phyloP scores from a whole-genome alignment of 495 filamentous ascomycete genomes.

The Penicillium nucicola region DNA sequence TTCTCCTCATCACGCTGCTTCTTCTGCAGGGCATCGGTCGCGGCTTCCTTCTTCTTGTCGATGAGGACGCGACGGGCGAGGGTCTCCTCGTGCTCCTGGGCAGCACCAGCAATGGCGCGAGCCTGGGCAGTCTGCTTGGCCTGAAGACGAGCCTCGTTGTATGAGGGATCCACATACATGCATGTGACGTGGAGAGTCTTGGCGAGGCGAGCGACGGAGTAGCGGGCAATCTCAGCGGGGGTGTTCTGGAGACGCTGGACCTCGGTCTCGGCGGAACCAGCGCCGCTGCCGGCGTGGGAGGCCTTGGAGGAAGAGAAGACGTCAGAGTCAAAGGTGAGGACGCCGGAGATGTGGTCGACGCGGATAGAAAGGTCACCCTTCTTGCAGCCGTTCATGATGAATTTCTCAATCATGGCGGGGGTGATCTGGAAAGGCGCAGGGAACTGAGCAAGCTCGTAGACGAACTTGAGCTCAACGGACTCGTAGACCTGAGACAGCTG shows the following conservation, averaged over 20 bases:
- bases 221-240: slow-evolving; percentile 94
- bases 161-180: slow-evolving; percentile 88
- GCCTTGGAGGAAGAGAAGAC: slow-evolving; percentile 97
- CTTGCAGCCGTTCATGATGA: slow-evolving; percentile 99
- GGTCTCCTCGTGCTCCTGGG: slow-evolving; percentile 87
- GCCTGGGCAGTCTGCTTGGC: slow-evolving; percentile 77
- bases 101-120: slow-evolving; percentile 79
- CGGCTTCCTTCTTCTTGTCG: slow-evolving; percentile 93
- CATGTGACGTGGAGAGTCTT: slow-evolving; percentile 90
- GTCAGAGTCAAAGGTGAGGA: slow-evolving; percentile 95
- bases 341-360: slow-evolving; percentile 89
- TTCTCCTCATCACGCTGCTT: slow-evolving; percentile 91
- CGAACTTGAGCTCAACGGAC: slow-evolving; percentile 91
- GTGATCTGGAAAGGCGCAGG: slow-evolving; percentile 95
- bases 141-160: slow-evolving; percentile 72
- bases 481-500: slow-evolving; percentile 99
- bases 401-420: slow-evolving; percentile 93
- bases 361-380: slow-evolving; percentile 97
- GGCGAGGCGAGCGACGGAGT: slow-evolving; percentile 86
- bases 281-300: slow-evolving; percentile 75
- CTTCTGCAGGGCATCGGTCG: slow-evolving; percentile 75
- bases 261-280: slow-evolving; percentile 88
- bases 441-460: slow-evolving; percentile 91
- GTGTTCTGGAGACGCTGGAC: slow-evolving; percentile 93
- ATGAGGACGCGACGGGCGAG: slow-evolving; percentile 86